These are phyloP conservation scores for Chalaropsis ovoidea DNA, from an alignment of 2,329 filamentous ascomycete genomes.

Conservation along the genomic window DNA sequence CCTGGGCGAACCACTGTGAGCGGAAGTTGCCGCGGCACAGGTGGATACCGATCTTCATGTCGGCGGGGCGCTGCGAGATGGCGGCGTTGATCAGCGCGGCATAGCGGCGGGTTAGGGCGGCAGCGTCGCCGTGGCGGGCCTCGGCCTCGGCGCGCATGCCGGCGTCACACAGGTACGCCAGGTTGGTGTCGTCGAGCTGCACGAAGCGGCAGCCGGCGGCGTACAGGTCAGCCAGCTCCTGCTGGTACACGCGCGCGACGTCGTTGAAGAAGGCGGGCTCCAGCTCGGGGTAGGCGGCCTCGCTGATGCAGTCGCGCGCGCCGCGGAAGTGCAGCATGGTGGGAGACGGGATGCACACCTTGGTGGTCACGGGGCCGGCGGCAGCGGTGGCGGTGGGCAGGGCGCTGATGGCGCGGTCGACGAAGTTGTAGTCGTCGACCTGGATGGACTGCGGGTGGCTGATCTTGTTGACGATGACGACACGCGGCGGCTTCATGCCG, in stretches of 20 bases:
- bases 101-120: slow-evolving; percentile 55
- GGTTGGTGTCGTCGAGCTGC: slow-evolving; percentile 54
- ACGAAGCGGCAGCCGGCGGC: slow-evolving; percentile 46
- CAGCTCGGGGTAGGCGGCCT: slow-evolving; percentile 40
- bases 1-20: slow-evolving; percentile 53
- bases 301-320: slow-evolving; percentile 44
- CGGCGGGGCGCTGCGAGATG: slow-evolving; percentile 49
- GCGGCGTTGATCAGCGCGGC: slow-evolving; percentile 65
- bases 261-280: slow-evolving; percentile 49
- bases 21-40: slow-evolving; percentile 51
- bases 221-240: slow-evolving; percentile 46
- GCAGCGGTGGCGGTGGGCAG: slow-evolving; percentile 30
- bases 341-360: slow-evolving; percentile 57
- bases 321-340: slow-evolving; percentile 54
- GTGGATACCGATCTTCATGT: slow-evolving; percentile 63
- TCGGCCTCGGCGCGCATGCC: slow-evolving; percentile 24
- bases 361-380: slow-evolving; percentile 48
- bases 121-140: slow-evolving; percentile 23
- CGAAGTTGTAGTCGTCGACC: slow-evolving; percentile 37
- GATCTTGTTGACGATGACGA: slow-evolving; percentile 35
- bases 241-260: slow-evolving; percentile 46
- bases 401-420: slow-evolving; percentile 40
- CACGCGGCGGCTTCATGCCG: slow-evolving; percentile 30
- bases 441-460: slow-evolving; percentile 36
- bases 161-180: slow-evolving; percentile 34